Conservation (phyloP, 257 asterid genomes). For the Phtheirospermum japonicum region DNA sequence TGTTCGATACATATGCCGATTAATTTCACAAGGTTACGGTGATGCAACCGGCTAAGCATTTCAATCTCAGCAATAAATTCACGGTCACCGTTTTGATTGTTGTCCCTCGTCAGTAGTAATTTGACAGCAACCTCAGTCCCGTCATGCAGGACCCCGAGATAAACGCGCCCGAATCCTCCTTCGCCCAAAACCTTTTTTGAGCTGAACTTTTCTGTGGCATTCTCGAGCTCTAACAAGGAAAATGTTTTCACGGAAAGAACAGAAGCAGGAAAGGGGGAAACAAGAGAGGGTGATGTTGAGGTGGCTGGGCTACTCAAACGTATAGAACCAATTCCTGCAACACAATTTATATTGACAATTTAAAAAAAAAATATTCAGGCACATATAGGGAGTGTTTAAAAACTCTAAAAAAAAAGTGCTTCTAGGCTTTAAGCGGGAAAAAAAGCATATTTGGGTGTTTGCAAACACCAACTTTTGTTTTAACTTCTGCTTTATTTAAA, state of each 20-base stretch:
- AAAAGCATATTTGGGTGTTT: too few relatives aligned
- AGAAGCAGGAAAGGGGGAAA: constrained; percentile 77
- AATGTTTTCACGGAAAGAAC: constrained; percentile 86
- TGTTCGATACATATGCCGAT: constrained; percentile 92
- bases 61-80: constrained; percentile 98
- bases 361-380: background rate
- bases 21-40: constrained; percentile 93
- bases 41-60: constrained; percentile 97
- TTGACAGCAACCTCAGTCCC: constrained; percentile 83
- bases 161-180: constrained; percentile 99
- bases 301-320: constrained; percentile 83
- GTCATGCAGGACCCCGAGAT: constrained; percentile 79
- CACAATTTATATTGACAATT: constrained; percentile 9
- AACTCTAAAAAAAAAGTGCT: too few relatives aligned
- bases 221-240: constrained; percentile 78
- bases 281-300: constrained; percentile 74
- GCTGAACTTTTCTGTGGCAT: constrained; percentile 90
- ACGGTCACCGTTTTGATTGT: constrained; percentile 78
- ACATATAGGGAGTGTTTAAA: background rate
- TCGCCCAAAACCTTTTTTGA: constrained; percentile 73
- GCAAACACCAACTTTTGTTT: too few relatives aligned
- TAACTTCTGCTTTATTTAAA: too few relatives aligned
- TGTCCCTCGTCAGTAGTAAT: constrained; percentile 60
- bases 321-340: constrained; percentile 71
- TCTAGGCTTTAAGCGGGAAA: too few relatives aligned